Evolutionary conservation across 2,329 filamentous ascomycete species (phyloP).

Genomic region (Diaporthe destruens): DNA sequence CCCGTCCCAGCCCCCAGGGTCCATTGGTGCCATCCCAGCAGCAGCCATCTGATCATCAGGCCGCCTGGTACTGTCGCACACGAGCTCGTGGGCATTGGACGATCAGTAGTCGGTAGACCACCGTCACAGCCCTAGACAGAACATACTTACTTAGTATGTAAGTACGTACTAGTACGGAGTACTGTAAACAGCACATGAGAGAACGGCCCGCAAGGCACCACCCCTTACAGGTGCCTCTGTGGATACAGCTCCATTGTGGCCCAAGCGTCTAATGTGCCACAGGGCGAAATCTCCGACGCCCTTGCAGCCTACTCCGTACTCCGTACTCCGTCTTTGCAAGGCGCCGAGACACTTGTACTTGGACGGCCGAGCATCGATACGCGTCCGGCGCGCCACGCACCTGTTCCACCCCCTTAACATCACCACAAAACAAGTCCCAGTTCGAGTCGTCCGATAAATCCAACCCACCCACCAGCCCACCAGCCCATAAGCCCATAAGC

Average conservation of each 20-base stretch:
- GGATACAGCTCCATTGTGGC: slow-evolving; percentile 15
- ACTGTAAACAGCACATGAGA: no score
- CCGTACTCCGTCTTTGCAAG: slow-evolving; percentile 3
- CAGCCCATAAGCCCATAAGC: neutral
- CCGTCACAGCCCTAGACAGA: no score
- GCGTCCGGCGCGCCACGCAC: slow-evolving; percentile 26
- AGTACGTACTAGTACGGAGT: no score
- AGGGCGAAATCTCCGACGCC: slow-evolving; percentile 27
- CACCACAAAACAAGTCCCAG: slow-evolving; percentile 17
- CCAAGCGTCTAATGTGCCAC: slow-evolving; percentile 10
- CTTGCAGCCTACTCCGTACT: neutral
- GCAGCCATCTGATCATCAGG: slow-evolving; percentile 15
- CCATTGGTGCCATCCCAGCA: slow-evolving; percentile 7
- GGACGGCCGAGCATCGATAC: slow-evolving; percentile 17
- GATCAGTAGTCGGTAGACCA: neutral
- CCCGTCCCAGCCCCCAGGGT: slow-evolving; percentile 23
- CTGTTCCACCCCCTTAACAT: slow-evolving; percentile 4
- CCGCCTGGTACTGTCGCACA: neutral
- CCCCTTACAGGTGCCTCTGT: neutral
- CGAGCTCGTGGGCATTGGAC: neutral
- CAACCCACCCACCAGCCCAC: slow-evolving; percentile 7
- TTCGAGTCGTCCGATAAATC: slow-evolving; percentile 7
- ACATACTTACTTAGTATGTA: no score
- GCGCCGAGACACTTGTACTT: slow-evolving; percentile 23
- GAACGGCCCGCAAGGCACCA: no score